Percentiles rank a stretch among this genome's conserved stretches.
Evolutionary conservation across 345 rosid species (phyloP).

Genomic region (Brassica carinata): DNA sequence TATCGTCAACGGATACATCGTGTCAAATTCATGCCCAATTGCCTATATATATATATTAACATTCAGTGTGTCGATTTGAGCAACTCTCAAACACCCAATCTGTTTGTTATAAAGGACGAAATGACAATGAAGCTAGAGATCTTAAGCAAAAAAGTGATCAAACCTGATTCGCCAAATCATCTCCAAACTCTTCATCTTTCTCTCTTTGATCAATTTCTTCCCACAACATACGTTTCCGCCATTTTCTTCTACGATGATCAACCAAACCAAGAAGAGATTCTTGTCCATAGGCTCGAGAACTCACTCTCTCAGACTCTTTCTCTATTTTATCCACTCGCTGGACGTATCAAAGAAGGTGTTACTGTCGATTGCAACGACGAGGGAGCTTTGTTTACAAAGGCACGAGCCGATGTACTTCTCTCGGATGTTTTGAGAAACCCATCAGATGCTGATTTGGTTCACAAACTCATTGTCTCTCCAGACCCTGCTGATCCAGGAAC

Average conservation of each 20-base stretch:
- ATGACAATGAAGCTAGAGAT: background rate
- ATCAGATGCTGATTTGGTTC: background rate
- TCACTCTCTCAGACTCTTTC: background rate
- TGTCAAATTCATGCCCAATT: background rate
- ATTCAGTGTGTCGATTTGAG: background rate
- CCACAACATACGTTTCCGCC: background rate
- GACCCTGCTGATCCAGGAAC: background rate
- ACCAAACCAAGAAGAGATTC: background rate
- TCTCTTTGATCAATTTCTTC: background rate
- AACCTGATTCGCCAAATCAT: background rate
- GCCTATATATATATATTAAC: background rate
- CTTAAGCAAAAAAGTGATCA: background rate
- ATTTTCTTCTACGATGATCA: background rate
- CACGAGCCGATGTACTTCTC: background rate
- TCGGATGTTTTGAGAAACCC: background rate
- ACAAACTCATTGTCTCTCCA: background rate
- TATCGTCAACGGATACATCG: background rate
- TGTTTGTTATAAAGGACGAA: background rate
- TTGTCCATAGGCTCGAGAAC: background rate
- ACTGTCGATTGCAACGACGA: background rate
- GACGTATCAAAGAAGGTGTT: background rate
- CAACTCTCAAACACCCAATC: background rate
- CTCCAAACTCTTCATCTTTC: background rate
- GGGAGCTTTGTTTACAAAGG: background rate
- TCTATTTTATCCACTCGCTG: background rate